Percentiles rank a stretch among this genome's conserved stretches.
phyloP scores from a whole-genome alignment of 2,329 filamentous ascomycete species.

The Xylariaceae sp. region DNA sequence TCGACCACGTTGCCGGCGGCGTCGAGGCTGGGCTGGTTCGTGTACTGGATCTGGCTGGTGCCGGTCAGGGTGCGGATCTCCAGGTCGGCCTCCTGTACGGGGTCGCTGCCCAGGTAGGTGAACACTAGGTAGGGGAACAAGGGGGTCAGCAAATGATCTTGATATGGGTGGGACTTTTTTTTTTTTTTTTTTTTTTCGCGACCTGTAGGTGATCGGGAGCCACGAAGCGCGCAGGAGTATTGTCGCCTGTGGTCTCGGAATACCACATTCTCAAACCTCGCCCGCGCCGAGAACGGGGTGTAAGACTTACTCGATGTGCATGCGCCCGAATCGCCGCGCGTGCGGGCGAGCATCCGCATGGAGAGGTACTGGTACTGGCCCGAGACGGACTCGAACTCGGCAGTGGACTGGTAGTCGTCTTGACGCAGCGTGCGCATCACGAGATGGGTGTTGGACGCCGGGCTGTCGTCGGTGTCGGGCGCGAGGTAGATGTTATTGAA shows the following conservation, averaged over 20 bases:
- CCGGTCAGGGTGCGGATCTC: slow-evolving; percentile 47
- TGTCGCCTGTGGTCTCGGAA: no score
- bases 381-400: slow-evolving; percentile 40
- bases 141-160: no score
- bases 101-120: slow-evolving; percentile 39
- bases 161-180: no score
- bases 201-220: no score
- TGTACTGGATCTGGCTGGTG: slow-evolving; percentile 46
- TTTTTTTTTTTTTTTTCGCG: no score
- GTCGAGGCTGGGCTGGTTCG: slow-evolving; percentile 54
- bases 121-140: no score
- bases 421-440: slow-evolving; percentile 44
- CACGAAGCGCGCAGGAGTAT: no score
- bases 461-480: slow-evolving; percentile 27
- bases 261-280: no score
- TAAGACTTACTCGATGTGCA: slow-evolving; percentile 45
- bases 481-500: slow-evolving; percentile 42
- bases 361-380: slow-evolving; percentile 34
- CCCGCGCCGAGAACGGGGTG: no score
- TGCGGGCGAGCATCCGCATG: slow-evolving; percentile 43
- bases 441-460: slow-evolving; percentile 35
- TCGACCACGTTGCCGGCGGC: slow-evolving; percentile 33
- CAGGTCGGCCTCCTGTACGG: slow-evolving; percentile 50
- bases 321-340: slow-evolving; percentile 41
- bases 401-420: slow-evolving; percentile 40